Base-by-base conservation (phyloP, 495 filamentous ascomycete species). In the Aspergillus cavernicola region DNA sequence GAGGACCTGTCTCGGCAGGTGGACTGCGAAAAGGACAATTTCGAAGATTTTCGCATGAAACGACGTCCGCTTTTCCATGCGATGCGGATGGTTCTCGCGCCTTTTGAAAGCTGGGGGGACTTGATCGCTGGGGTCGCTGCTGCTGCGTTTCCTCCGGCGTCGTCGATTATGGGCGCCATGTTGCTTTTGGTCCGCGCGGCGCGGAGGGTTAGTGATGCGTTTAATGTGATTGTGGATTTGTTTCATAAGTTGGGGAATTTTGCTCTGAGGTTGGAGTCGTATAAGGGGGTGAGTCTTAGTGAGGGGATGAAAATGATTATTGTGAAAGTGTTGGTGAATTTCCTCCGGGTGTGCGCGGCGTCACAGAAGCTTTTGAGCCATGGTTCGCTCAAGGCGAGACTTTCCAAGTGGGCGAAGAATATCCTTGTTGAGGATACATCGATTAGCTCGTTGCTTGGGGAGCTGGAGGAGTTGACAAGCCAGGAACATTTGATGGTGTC, bases 151-250 rank as follows among this genome's bases (percentile, higher is more conserved):
- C 60, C 67, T 6, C 64, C 62, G 7, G 57, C 60, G 15, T 61
- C 58, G 28, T 32, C 55, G 15, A 56, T 66, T 18, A 60, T 68
- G 57, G 59, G 63, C 16, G 61, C 67, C 6, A 67, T 65, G 39
- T 29, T 59, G 23, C 57, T 57, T 23, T 56, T 70, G 2, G 41
- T 70, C 8, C 51, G 53, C 11, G 53, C 55, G 9, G 67, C 64
- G 23, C 48, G 61, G 24, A 63, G 53, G 41, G 64, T 66, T 4
- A 63, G 56, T 16, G 50, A 59, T 0, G 36, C 57, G 2, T 65
- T 65, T 36, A 61, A 69, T 28, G 53, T 13, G 62, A 65, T 28
- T 28, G 35, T 4, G 53, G 58, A 16, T 52, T 66, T 26, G 24
- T 48, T 63, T 40, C 26, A 58, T 23, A 45, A 59, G 43, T 29